A percentile compares a stretch with the other conserved stretches of the same genome.
These are phyloP conservation scores for Aspergillus diversus DNA, from an alignment of 495 filamentous ascomycete species.

Conservation along the genomic window DNA sequence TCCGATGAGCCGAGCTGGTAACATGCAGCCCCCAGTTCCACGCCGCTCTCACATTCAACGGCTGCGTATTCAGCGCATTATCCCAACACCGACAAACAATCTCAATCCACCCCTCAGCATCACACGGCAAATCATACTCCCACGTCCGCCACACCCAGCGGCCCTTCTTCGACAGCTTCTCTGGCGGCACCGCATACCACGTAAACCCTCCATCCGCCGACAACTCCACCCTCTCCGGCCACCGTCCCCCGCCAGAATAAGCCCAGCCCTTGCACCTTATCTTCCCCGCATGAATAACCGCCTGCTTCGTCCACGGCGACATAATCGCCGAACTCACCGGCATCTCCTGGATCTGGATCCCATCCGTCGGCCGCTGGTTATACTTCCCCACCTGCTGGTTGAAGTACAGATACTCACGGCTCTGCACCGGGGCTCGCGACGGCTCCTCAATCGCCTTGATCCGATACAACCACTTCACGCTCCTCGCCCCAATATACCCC, in stretches of 20 bases:
- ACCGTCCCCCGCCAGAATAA: slow-evolving; percentile 49
- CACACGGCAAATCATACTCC: slow-evolving; percentile 44
- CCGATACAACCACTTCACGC: slow-evolving; percentile 49
- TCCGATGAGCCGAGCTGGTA: slow-evolving; percentile 64
- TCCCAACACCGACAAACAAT: slow-evolving; percentile 49
- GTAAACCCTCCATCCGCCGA: slow-evolving; percentile 45
- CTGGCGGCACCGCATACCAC: slow-evolving; percentile 42
- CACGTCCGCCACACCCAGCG: slow-evolving; percentile 44
- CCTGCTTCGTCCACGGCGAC: slow-evolving; percentile 38
- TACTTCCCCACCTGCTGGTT: slow-evolving; percentile 40
- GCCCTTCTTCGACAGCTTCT: slow-evolving; percentile 40
- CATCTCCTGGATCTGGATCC: slow-evolving; percentile 53
- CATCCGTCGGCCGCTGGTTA: slow-evolving; percentile 37
- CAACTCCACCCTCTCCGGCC: slow-evolving; percentile 50
- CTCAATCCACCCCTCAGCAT: slow-evolving; percentile 49
- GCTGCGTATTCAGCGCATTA: slow-evolving; percentile 47
- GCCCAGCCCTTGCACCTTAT: slow-evolving; percentile 50
- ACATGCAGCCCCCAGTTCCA: slow-evolving; percentile 70
- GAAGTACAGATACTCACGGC: slow-evolving; percentile 53
- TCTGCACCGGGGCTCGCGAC: slow-evolving; percentile 46
- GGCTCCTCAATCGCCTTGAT: slow-evolving; percentile 45
- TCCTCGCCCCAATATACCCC: slow-evolving; percentile 59
- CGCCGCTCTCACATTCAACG: slow-evolving; percentile 40
- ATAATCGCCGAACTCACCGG: slow-evolving; percentile 54
- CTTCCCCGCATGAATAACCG: slow-evolving; percentile 35